These are phyloP conservation scores for Magnolia kwangsiensis DNA, from an alignment of 164 flowering plant genomes.

Conservation along the genomic window DNA sequence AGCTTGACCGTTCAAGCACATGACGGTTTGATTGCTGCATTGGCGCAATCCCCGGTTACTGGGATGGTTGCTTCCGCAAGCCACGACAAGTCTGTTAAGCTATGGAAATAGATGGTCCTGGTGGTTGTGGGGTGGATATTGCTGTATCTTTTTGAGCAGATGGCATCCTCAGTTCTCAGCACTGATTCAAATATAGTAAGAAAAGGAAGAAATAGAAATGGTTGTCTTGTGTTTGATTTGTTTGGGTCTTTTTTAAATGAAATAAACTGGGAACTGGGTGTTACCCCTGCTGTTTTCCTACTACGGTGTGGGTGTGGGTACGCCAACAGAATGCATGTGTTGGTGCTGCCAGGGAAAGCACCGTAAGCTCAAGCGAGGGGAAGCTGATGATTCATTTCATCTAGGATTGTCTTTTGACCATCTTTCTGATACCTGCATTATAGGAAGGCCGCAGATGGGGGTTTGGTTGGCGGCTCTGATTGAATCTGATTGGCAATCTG, in stretches of 20 bases:
- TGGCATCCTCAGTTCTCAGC: not conserved
- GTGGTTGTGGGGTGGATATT: not conserved
- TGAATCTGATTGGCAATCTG: too few relatives aligned
- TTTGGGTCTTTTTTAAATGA: not conserved
- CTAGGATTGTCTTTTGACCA: not conserved
- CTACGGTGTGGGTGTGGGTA: not conserved
- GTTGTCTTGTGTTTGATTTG: not conserved
- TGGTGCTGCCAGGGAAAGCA: not conserved
- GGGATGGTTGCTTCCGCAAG: constrained; percentile 98
- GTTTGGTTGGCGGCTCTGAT: too few relatives aligned
- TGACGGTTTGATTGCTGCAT: constrained; percentile 68
- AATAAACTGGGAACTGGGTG: constrained; percentile 16
- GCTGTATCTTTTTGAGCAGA: not conserved
- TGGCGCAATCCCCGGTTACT: constrained; percentile 70
- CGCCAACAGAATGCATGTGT: not conserved
- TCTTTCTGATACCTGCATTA: too few relatives aligned
- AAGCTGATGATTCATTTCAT: not conserved
- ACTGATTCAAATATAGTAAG: not conserved
- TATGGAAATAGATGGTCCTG: constrained; percentile 61
- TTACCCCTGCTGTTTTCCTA: not conserved
- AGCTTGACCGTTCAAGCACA: constrained; percentile 81
- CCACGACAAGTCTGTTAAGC: constrained; percentile 81
- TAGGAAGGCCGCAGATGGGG: too few relatives aligned
- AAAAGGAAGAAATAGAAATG: not conserved
- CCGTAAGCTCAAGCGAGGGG: not conserved